phyloP scores from a whole-genome alignment of 1,284 basidiomycete genomes.

The Microbotryomycetes sp. region DNA sequence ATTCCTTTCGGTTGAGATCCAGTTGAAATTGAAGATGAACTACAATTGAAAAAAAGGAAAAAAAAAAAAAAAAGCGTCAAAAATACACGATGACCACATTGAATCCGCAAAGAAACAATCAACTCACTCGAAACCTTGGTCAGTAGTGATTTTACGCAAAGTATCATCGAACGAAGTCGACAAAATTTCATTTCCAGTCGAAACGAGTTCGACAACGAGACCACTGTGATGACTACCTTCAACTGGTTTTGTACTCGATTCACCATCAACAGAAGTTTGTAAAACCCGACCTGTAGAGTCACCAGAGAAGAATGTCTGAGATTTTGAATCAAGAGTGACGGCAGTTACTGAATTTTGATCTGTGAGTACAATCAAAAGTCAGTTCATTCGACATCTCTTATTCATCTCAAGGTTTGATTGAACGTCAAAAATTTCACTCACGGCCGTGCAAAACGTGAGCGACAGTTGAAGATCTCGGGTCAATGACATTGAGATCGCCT shows the following conservation, averaged over 20 bases:
- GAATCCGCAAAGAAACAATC: slow-evolving; percentile 1
- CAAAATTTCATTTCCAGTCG: slow-evolving; percentile 44
- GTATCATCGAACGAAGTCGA: slow-evolving; percentile 71
- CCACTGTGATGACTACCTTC: slow-evolving; percentile 64
- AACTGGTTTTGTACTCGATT: slow-evolving; percentile 49
- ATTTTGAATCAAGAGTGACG: slow-evolving; percentile 39
- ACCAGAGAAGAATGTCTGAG: slow-evolving; percentile 65
- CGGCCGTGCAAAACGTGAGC: slow-evolving; percentile 54
- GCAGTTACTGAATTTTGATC: slow-evolving; percentile 70
- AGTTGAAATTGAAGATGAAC: slow-evolving; percentile 42
- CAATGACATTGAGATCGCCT: slow-evolving; percentile 78
- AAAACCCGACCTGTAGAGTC: slow-evolving; percentile 78
- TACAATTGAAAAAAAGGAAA: slow-evolving; percentile 15
- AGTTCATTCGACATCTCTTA: slow-evolving; percentile 3
- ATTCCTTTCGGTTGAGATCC: slow-evolving; percentile 68
- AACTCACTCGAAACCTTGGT: slow-evolving; percentile 55
- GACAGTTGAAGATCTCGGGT: slow-evolving; percentile 60
- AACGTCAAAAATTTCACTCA: slow-evolving; percentile 44
- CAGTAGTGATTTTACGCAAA: slow-evolving; percentile 58
- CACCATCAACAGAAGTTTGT: slow-evolving; percentile 41
- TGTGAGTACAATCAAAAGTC: slow-evolving; percentile 37
- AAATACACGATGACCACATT: too few relatives aligned
- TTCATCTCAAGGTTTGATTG: slow-evolving; percentile 6
- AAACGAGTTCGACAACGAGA: slow-evolving; percentile 58
- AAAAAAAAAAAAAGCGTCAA: slow-evolving; percentile 5